Evolutionary conservation across 2,329 filamentous ascomycete genomes (phyloP).

Genomic region (Botrytis porri): DNA sequence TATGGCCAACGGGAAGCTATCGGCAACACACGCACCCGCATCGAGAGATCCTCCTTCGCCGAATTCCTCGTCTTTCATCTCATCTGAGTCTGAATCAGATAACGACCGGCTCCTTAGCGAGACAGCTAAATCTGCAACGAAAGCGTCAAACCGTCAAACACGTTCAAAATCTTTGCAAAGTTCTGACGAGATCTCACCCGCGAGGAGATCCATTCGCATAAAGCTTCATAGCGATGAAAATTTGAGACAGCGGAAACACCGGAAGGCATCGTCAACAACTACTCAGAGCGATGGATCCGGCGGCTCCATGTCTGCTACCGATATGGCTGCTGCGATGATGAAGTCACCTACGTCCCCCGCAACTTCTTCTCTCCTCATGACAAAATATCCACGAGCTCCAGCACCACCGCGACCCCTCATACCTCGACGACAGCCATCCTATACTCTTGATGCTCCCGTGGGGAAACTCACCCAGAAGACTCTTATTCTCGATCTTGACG

Average conservation of each 20-base stretch:
- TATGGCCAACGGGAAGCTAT: conserved; percentile 25
- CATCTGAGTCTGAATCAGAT: conserved; percentile 64
- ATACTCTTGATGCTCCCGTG: conserved; percentile 57
- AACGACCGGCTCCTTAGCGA: conserved; percentile 37
- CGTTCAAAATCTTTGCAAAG: conserved; percentile 61
- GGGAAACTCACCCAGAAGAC: conserved; percentile 75
- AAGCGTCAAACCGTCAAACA: conserved; percentile 46
- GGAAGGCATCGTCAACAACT: conserved; percentile 52
- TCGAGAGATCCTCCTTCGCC: conserved; percentile 26
- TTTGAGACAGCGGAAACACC: conserved; percentile 68
- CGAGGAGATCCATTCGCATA: conserved; percentile 81
- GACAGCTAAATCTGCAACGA: conserved; percentile 24
- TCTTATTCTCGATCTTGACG: conserved; percentile 89
- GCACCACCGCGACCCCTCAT: conserved; percentile 87
- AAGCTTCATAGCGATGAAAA: conserved; percentile 82
- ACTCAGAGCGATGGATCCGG: conserved; percentile 43
- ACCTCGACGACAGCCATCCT: conserved; percentile 84
- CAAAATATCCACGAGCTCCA: conserved; percentile 86
- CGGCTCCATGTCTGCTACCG: conserved; percentile 34
- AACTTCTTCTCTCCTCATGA: conserved; percentile 60
- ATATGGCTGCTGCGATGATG: conserved; percentile 69
- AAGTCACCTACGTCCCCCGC: conserved; percentile 91
- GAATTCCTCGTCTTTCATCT: conserved; percentile 57
- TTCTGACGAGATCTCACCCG: conserved; percentile 63
- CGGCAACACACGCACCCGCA: conserved; percentile 23